Conservation (phyloP, 2,329 filamentous ascomycete genomes). For the Stylonectria norvegica region DNA sequence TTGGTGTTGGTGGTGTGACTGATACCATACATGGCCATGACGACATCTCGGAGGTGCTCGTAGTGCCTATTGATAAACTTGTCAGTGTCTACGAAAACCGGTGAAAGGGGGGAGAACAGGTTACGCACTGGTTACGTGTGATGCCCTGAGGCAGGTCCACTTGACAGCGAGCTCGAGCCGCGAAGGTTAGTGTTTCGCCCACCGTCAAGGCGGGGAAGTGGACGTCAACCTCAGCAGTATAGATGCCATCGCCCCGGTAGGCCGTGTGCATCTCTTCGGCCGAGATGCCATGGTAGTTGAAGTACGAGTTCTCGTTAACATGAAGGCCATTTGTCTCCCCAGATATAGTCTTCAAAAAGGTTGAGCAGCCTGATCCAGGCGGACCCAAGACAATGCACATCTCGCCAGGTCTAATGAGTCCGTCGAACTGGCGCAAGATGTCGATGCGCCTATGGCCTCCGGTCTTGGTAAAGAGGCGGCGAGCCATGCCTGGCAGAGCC, state of each 20-base stretch:
- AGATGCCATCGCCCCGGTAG: slow-evolving; percentile 78
- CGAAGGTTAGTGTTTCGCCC: slow-evolving; percentile 72
- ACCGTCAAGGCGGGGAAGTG: slow-evolving; percentile 73
- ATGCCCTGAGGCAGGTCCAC: not conserved
- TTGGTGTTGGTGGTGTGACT: slow-evolving; percentile 64
- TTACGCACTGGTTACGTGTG: not conserved
- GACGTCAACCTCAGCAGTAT: slow-evolving; percentile 76
- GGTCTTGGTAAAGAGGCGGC: slow-evolving; percentile 46
- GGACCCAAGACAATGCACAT: slow-evolving; percentile 70
- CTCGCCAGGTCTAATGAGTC: slow-evolving; percentile 63
- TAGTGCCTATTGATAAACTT: slow-evolving; percentile 44
- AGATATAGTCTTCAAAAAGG: slow-evolving; percentile 74
- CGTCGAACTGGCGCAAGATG: slow-evolving; percentile 63
- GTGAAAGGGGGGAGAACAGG: not conserved
- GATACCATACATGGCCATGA: slow-evolving; percentile 70
- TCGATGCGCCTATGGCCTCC: slow-evolving; percentile 55
- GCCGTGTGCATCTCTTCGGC: slow-evolving; percentile 68
- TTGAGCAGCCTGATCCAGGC: slow-evolving; percentile 69
- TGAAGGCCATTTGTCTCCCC: slow-evolving; percentile 76
- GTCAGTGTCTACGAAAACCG: slow-evolving; percentile 51
- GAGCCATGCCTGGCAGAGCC: slow-evolving; percentile 39
- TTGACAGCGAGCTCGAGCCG: slow-evolving; percentile 56
- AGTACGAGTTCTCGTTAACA: slow-evolving; percentile 62
- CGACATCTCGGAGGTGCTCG: slow-evolving; percentile 61
- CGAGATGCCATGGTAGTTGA: slow-evolving; percentile 73